Evolutionary conservation across 306 rosid genomes (phyloP), one percentile per base, ranked within the genome.

Genomic region (Prunus campanulata): DNA sequence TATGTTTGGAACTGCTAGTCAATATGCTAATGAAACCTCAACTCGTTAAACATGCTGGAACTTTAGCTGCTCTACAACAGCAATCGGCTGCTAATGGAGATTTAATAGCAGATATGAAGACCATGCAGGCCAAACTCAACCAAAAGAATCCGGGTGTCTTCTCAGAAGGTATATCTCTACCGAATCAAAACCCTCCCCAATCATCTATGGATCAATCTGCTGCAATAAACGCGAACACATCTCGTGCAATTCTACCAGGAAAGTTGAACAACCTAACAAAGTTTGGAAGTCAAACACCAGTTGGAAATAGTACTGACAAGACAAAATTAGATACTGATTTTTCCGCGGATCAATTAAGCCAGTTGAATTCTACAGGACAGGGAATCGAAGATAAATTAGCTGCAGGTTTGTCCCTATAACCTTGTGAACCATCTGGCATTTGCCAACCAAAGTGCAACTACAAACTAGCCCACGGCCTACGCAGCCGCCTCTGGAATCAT

Each of bases 1-100:
- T 88, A 70, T 35, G 73, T 81, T 51, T 79, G 30, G 97, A 91
- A 68, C 91, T 88, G 49, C 67, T 90, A 72, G 84, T 90, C 88
- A 91, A 86, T 79, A 86, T 91, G 92, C 83, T 90, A 44, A 78
- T 76, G 48, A 86, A 85, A 77, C 89, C 93, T 29, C 96, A 88
- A 61, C 74, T 79, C 29, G 73, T 81, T 32, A 29, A 85, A 81
- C 88, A 72, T 55, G 75, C 82, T 1, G 90, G 82, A 72, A 68
- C 83, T n/a, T 71, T 84, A 20, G 42, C 88, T 6, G 42, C 79
- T 75, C 35, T 76, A 74, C 92, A 82, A 27, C 97, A 87, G 74
- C 91, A 91, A 68, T 79, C 82, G 24, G 74, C 79, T 55, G 74
- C 85, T 49, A 81, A 70, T 72, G 81, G 81, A 54, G 79, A 63